phyloP scores from a whole-genome alignment of 495 filamentous ascomycete genomes.

The Daldinia grandis region DNA sequence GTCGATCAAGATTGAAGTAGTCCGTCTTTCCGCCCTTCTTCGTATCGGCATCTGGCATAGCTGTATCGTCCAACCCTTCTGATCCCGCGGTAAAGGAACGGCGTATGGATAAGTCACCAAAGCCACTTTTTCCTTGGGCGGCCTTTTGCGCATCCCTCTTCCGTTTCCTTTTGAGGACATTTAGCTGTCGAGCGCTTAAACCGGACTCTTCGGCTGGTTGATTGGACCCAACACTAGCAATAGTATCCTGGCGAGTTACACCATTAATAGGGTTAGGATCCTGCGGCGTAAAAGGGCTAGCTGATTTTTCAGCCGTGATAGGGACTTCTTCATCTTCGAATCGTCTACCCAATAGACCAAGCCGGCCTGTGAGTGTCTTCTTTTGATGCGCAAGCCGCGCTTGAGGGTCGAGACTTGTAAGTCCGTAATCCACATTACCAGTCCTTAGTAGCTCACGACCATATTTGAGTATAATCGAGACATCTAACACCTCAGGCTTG shows the following conservation, averaged over 20 bases:
- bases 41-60: slow-evolving; percentile 65
- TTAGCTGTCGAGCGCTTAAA: slow-evolving; percentile 89
- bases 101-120: slow-evolving; percentile 84
- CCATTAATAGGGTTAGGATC: slow-evolving; percentile 55
- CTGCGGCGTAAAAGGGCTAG: slow-evolving; percentile 53
- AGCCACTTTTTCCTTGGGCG: slow-evolving; percentile 70
- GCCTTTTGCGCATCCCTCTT: slow-evolving; percentile 85
- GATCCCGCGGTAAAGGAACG: slow-evolving; percentile 66
- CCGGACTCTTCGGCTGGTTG: slow-evolving; percentile 69
- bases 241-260: slow-evolving; percentile 48
- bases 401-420: slow-evolving; percentile 82
- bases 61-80: slow-evolving; percentile 63
- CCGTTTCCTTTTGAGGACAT: slow-evolving; percentile 90
- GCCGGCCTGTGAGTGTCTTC: slow-evolving; percentile 80
- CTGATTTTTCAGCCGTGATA: slow-evolving; percentile 49
- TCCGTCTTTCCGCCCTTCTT: slow-evolving; percentile 81
- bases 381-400: slow-evolving; percentile 85
- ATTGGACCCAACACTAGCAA: slow-evolving; percentile 38
- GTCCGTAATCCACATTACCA: slow-evolving; percentile 80
- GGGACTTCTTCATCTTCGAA: slow-evolving; percentile 86
- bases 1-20: slow-evolving; percentile 86
- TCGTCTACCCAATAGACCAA: slow-evolving; percentile 81
- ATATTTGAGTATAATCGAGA: slow-evolving; percentile 78
- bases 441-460: slow-evolving; percentile 85
- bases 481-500: slow-evolving; percentile 76